These are phyloP conservation scores for Lenzites betulinus DNA, from an alignment of 768 basidiomycete species.

Conservation along the genomic window DNA sequence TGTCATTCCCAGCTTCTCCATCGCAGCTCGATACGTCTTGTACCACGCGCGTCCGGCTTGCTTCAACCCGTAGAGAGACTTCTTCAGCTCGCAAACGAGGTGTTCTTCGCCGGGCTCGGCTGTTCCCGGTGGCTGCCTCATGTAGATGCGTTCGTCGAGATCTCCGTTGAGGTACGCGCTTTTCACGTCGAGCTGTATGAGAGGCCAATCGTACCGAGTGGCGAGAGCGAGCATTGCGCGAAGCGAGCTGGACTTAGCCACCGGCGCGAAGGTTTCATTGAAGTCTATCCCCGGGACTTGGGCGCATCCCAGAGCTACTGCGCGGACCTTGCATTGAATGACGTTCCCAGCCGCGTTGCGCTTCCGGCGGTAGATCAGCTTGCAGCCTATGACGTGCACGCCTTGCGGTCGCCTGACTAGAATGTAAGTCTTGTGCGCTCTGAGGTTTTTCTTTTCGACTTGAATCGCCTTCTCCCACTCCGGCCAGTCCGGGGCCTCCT, in stretches of 20 bases:
- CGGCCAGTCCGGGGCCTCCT: conserved; percentile 14
- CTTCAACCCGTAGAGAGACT: conserved; percentile 14
- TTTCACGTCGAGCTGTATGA: conserved; percentile 40
- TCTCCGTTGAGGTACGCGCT: conserved; percentile 32
- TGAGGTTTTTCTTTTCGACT: conserved; percentile 13
- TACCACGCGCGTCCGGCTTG: conserved; percentile 20
- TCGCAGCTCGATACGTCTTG: background rate
- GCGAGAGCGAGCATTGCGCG: conserved; percentile 33
- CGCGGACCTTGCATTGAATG: background rate
- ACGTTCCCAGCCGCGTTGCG: background rate
- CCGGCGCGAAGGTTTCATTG: background rate
- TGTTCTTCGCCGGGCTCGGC: background rate
- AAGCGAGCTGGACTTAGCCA: conserved; percentile 24
- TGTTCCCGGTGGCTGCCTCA: conserved; percentile 15
- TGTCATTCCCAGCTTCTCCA: conserved; percentile 1
- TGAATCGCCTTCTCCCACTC: conserved; percentile 14
- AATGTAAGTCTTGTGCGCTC: conserved; percentile 3
- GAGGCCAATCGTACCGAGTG: conserved; percentile 27
- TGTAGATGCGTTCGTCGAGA: conserved; percentile 23
- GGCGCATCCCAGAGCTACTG: background rate
- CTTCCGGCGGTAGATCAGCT: background rate
- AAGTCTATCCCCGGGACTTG: background rate
- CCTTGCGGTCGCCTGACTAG: conserved; percentile 6
- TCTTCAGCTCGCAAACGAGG: background rate
- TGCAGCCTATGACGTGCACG: conserved; percentile 13